Evolutionary conservation across 1,139 yeast genomes (phyloP).

Genomic region (Yamadazyma diospyri): DNA sequence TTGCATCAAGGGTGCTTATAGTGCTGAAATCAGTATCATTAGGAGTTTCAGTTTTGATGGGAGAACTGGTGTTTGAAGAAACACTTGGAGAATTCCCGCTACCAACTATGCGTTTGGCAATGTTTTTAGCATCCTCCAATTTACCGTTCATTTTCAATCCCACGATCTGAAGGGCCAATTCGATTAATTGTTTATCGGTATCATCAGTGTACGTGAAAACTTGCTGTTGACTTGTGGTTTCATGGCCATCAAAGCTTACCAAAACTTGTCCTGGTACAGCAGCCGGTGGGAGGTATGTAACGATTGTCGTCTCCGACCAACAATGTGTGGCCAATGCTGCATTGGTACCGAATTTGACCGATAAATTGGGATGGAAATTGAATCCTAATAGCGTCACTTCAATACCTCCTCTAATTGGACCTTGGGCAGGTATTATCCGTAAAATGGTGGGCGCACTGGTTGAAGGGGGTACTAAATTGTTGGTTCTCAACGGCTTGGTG

Average conservation of each 20-base stretch:
- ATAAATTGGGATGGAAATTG: conserved; percentile 77
- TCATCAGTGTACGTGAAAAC: conserved; percentile 89
- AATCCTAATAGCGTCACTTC: conserved; percentile 88
- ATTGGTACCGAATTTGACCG: conserved; percentile 82
- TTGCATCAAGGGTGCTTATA: neutral
- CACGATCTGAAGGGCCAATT: conserved; percentile 87
- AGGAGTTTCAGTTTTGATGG: conserved; percentile 16
- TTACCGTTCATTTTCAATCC: conserved; percentile 94
- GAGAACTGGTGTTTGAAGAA: conserved; percentile 14
- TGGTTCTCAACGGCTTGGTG: conserved; percentile 10
- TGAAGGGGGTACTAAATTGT: conserved; percentile 13
- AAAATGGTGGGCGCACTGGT: conserved; percentile 57
- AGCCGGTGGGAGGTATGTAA: conserved; percentile 91
- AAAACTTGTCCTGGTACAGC: conserved; percentile 85
- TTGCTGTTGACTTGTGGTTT: conserved; percentile 41
- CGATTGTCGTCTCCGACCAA: conserved; percentile 94
- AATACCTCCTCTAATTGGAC: conserved; percentile 92
- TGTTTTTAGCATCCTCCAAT: conserved; percentile 86
- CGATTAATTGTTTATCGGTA: conserved; percentile 87
- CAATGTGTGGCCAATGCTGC: conserved; percentile 86
- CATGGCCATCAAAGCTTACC: conserved; percentile 67
- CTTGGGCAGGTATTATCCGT: conserved; percentile 89
- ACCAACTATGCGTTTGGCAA: conserved; percentile 82
- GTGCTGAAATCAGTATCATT: too few relatives aligned
- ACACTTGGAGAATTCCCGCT: conserved; percentile 20